A percentile compares a stretch with the other conserved stretches of the same genome.
These are phyloP conservation scores for Mycena sp. DNA, from an alignment of 1,284 basidiomycete genomes.

Conservation along the genomic window DNA sequence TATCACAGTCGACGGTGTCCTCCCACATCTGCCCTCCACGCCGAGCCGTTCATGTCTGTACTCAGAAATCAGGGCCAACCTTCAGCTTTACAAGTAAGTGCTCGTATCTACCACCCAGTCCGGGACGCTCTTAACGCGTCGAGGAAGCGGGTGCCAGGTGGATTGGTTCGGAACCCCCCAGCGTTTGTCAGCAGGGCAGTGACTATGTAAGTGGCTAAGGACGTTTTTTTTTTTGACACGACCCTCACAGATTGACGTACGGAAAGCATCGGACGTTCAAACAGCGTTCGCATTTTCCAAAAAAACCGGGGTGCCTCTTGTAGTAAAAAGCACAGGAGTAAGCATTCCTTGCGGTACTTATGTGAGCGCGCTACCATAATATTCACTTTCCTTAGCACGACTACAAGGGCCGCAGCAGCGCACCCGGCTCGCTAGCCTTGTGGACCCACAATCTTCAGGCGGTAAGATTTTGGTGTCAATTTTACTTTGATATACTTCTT, in stretches of 20 bases:
- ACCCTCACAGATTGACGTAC: slow-evolving; percentile 53
- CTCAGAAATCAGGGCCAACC: no score
- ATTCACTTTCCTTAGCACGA: slow-evolving; percentile 19
- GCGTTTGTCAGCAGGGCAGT: slow-evolving; percentile 46
- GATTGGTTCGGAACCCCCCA: slow-evolving; percentile 33
- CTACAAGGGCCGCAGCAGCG: slow-evolving; percentile 29
- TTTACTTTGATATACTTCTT: neutral
- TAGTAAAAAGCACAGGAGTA: slow-evolving; percentile 64
- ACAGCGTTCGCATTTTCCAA: slow-evolving; percentile 53
- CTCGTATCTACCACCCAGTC: no score
- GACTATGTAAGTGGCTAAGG: slow-evolving; percentile 44
- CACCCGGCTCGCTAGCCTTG: slow-evolving; percentile 25
- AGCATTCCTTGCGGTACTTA: slow-evolving; percentile 24
- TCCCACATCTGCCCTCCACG: no score
- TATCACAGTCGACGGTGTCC: no score
- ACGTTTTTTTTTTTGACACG: neutral
- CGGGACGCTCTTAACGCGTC: no score
- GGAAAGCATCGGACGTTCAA: slow-evolving; percentile 47
- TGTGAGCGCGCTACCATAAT: neutral
- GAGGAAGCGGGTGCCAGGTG: no score
- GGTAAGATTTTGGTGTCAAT: neutral
- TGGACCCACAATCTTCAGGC: slow-evolving; percentile 31
- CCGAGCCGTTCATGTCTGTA: no score
- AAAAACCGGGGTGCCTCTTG: slow-evolving; percentile 50
- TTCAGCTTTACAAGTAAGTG: no score